Base-by-base conservation (phyloP, 192 early-diverging fungal species). In the Rhizoclosmatium sp. region DNA sequence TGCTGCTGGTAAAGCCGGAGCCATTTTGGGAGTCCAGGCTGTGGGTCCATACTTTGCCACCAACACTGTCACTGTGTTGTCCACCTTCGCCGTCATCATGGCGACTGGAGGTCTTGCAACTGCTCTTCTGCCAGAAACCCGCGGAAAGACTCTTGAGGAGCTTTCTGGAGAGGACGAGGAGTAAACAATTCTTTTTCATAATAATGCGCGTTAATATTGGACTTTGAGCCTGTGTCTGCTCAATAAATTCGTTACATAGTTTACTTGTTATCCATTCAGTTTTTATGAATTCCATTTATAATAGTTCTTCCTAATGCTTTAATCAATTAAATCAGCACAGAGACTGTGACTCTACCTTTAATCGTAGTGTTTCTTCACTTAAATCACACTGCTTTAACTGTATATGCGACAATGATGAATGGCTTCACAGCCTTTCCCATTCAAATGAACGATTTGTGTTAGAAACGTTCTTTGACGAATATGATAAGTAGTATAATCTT, bases 111-210 rank as follows among this genome's bases (percentile, higher is more conserved):
- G 92, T n/a, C 10, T 84, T 39, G 83, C 87, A 4, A 92, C 93
- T 0, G 85, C 90, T 62, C 79, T 91, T 23, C 84, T 96, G 49
- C 93, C 94, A 48, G 95, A 96, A 81, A 94, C 95, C 51, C 91
- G 89, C 69, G 93, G 93, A n/a, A 82, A 83, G 82, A 78, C 92
- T 9, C 86, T 96, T 42, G 95, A 96, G 84, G 94, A 95, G 80
- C 74, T 86, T 44, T 62, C 75, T 47, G 71, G 69, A 31, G 78
- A 80, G 74, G 78, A 82, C 68, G 73, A 81, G 7, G 61, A 64
- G 7, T 64, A 31, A 16, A 39, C n/a, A 64, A 0, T 56, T 56
- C 54, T 56, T 56, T 56, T 56, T n/a, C 19, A 31, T 31, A 31
- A 31, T 31, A 31, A 31, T 31, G 31, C 10, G 54, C 12, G 10